Base-by-base conservation (phyloP, 768 basidiomycete genomes). In the Termitomyces sp. region DNA sequence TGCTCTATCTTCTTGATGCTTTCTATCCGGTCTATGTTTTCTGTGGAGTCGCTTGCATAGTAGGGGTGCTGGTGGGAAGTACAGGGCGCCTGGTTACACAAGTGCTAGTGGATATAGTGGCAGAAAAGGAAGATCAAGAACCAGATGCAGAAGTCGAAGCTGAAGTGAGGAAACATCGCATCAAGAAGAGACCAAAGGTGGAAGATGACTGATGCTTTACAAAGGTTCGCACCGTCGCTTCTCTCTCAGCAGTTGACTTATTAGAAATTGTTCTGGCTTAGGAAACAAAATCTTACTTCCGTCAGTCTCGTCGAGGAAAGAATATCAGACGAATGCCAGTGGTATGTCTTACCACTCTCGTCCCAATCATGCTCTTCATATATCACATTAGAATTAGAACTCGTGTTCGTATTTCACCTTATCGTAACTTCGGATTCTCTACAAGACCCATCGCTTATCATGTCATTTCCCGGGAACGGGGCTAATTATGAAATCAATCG, bases 11-110 rank as follows among this genome's bases (percentile, higher is more conserved):
- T 32, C 68, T 80, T 17, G 76, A 80, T 7, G 74, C 77, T 10
- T 55, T 86, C 1, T 84, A 82, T 51, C 86, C 86, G 0, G 55
- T 86, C 38, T 87, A 86, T 63, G 78, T 85, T 14, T 80, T 86
- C 61, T 78, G 75, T 43, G 83, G 83, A 1, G 78, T 83, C 1
- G 85, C 86, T 1, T 84, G 82, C 63, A 80, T 87, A 54, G 74
- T 76, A 9, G 85, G 85, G 6, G 72, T 70, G 10, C 17, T 78
- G 20, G 48, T 86, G 1, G 86, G 86, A 3, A 52, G 78, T 1
- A 62, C 73, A 12, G 86, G 67, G 8, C 52, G 67, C 42, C 25
- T 70, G 31, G 59, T 66, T 1, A 45, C 60, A 15, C 36, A 25
- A 49, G 32, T 67, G 34, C 43, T 65, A 12, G 66, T 70, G 54